phyloP scores from a whole-genome alignment of 257 asterid species.

The Primulina tabacum region DNA sequence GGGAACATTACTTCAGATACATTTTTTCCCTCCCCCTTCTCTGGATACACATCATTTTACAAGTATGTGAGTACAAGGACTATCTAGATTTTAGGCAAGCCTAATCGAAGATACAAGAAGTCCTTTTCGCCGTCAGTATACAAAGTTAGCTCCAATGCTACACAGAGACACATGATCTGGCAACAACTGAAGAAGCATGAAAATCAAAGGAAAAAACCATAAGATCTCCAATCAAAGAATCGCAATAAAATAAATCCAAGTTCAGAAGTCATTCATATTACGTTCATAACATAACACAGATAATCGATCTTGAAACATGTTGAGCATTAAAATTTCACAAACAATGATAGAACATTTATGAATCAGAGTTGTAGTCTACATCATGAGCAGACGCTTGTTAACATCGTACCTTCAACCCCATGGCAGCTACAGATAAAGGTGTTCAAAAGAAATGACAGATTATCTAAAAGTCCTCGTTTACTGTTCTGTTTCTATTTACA shows the following conservation, averaged over 20 bases:
- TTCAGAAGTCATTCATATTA: conserved; percentile 9
- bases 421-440: background rate
- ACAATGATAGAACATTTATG: background rate
- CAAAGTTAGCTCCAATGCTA: conserved; percentile 45
- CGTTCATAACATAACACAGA: conserved; percentile 15
- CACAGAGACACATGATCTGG: conserved; percentile 60
- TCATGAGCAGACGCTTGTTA: background rate
- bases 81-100: conserved; percentile 28
- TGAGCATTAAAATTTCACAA: conserved; percentile 1
- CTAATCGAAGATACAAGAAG: conserved; percentile 43
- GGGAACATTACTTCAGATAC: conserved; percentile 11
- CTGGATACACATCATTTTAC: conserved; percentile 19
- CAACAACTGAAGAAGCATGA: conserved; percentile 62
- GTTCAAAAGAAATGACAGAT: background rate
- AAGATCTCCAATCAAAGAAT: conserved; percentile 18
- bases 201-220: conserved; percentile 23
- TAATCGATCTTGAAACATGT: conserved; percentile 4
- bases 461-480: background rate
- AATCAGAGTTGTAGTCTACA: too few relatives aligned
- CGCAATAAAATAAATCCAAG: conserved; percentile 18
- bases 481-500: background rate
- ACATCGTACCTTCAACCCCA: background rate
- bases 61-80: conserved; percentile 35
- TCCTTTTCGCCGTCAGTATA: conserved; percentile 57
- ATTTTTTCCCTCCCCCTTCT: conserved; percentile 7